Evolutionary conservation across 176 grass and related monocot genomes (phyloP), one percentile per base, ranked within the genome.

Genomic region (Cymbopogon citratus): DNA sequence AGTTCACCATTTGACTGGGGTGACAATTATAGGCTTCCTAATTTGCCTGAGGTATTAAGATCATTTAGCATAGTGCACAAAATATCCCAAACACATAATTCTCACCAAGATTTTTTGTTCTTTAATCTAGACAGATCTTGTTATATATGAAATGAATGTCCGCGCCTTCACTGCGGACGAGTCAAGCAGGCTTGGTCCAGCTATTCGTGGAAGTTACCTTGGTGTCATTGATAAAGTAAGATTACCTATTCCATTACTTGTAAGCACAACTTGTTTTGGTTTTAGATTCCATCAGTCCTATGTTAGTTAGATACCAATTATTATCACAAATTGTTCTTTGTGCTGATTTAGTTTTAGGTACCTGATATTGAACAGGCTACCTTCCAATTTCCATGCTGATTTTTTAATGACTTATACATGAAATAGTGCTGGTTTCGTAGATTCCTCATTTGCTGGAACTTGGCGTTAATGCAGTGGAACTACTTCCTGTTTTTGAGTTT

Each of bases 91-190:
- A 66, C 16, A 81, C 15, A 52, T 80, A 88, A 12, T 85, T 85
- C 21, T 85, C 69, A 87, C 65, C 79, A 25, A 25, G 5, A 25
- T 65, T 48, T 77, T 79, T 69, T n/a, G 40, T 71, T 84, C 9
- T 79, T 73, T 86, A 84, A 84, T 99, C 29, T 88, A 99, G 92
- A 81, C 91, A 85, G 96, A 99, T 88, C 92, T 99, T 66, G 93
- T 99, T 49, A 93, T 99, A 88, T 99, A 99, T 87, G 96, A 99
- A 88, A 99, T 99, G 96, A 99, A 93, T 76, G 91, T 93, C 64
- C 91, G 91, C 27, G 85, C 87, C 77, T 99, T 93, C 85, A 99
- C 96, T n/a, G 86, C 74, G 77, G 92, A 99, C 24, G 83, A 91
- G 18, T 93, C 91, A 31, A 99, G 96, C 66, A 78, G 65, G 24